Evolutionary conservation across 2,329 filamentous ascomycete genomes (phyloP), one percentile per base, ranked within the genome.

Genomic region (Xylariales sp.): DNA sequence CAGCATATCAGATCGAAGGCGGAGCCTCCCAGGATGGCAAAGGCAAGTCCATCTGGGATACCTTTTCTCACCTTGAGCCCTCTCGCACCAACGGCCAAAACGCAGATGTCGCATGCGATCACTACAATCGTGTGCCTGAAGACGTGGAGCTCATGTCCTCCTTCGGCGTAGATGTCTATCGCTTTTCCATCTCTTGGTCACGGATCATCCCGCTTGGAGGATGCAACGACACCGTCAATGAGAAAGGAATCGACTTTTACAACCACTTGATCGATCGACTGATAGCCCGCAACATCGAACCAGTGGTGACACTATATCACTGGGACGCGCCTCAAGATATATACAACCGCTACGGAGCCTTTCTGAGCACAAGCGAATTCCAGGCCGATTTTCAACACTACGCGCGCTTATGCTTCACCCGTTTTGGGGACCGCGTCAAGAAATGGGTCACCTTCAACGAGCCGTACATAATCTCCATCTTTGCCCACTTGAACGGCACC

Each of bases 171-270:
- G 69, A 72, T 45, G 72, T 72, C 5, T 84, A 83, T 52, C 73
- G 79, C 15, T 83, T 84, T 54, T 83, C 78, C 4, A 61, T 84
- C 15, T 24, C 78, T 7, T 84, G 80, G 80, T 75, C 78, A 5
- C 76, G 80, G 29, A 71, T 84, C 38, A 81, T 84, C 38, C 80
- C 80, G 1, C 65, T 81, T 0, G 79, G 80, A 10, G 78, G 79
- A 10, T 68, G 79, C 27, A 63, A 79, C 31, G 79, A 83, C 47
- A 72, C 78, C 1, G 49, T 83, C 49, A 84, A 83, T 52, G 67
- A 80, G 48, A 68, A 72, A 33, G 80, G 79, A 2, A 51, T 84
- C 10, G 62, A 70, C 19, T 76, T 78, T 52, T 84, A 84, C 55
- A 62, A 72, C 48, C 66, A 71, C 27, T 66, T 84, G 23, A 72